Evolutionary conservation across 352 stramenopile species (phyloP).

Genomic region (Nothophytophthora sp.): DNA sequence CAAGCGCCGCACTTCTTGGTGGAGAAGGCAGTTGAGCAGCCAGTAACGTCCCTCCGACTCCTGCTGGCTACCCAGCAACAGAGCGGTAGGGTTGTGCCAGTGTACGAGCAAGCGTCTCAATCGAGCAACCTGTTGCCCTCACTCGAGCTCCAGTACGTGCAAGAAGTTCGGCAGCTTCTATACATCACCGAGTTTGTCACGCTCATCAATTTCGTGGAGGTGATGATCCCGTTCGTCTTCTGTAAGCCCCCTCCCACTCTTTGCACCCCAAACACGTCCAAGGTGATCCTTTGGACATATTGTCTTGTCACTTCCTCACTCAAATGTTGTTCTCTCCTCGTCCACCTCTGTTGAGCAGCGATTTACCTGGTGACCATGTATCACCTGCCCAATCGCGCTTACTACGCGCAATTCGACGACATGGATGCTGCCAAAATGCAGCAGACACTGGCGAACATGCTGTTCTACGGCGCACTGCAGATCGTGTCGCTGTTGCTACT

Average conservation of each 20-base stretch:
- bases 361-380: conserved; percentile 26
- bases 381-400: conserved; percentile 35
- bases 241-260: conserved; percentile 9
- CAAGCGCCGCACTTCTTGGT: no score
- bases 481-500: conserved; percentile 30
- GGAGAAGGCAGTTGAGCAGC: no score
- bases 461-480: conserved; percentile 22
- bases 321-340: not conserved
- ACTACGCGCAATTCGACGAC: conserved; percentile 26
- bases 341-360: conserved; percentile 5
- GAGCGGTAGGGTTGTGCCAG: not conserved
- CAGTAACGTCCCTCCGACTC: no score
- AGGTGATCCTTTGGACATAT: not conserved
- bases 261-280: not conserved
- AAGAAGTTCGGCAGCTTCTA: conserved; percentile 7
- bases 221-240: conserved; percentile 27
- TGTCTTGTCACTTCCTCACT: not conserved
- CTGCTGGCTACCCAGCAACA: no score
- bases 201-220: conserved; percentile 34
- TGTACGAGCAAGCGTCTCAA: not conserved
- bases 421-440: conserved; percentile 14
- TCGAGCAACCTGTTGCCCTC: no score
- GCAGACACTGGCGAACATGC: conserved; percentile 26
- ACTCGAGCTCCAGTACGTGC: conserved; percentile 8
- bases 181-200: conserved; percentile 31